Evolutionary conservation across 2,329 filamentous ascomycete genomes (phyloP).

Genomic region (Dactylonectria macrodidyma): DNA sequence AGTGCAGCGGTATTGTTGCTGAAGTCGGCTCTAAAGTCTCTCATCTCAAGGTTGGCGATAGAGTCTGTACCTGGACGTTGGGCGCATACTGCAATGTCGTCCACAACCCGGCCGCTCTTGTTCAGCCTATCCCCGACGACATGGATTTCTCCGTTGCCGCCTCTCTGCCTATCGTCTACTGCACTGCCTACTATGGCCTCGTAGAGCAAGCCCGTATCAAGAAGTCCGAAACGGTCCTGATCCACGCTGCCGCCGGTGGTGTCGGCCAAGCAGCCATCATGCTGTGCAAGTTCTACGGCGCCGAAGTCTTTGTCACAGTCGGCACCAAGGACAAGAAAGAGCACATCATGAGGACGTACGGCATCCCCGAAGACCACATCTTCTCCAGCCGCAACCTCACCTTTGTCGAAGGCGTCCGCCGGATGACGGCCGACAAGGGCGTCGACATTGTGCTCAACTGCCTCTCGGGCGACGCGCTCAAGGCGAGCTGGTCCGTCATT

Average conservation of each 20-base stretch:
- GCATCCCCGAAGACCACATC: slow-evolving; percentile 49
- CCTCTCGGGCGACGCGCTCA: slow-evolving; percentile 45
- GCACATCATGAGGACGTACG: slow-evolving; percentile 42
- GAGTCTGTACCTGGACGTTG: slow-evolving; percentile 21
- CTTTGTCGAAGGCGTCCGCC: slow-evolving; percentile 44
- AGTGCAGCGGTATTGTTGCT: slow-evolving; percentile 22
- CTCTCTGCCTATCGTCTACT: slow-evolving; percentile 17
- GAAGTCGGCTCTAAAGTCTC: slow-evolving; percentile 20
- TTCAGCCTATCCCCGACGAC: slow-evolving; percentile 18
- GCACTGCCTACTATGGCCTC: slow-evolving; percentile 18
- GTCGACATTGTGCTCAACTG: slow-evolving; percentile 51
- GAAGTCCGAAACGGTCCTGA: slow-evolving; percentile 46
- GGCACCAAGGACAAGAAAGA: slow-evolving; percentile 48
- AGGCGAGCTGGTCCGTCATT: slow-evolving; percentile 49
- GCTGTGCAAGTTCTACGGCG: slow-evolving; percentile 39
- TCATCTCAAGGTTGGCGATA: slow-evolving; percentile 21
- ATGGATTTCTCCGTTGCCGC: slow-evolving; percentile 15
- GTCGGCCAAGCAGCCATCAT: slow-evolving; percentile 50
- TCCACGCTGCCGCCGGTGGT: slow-evolving; percentile 38
- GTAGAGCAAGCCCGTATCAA: slow-evolving; percentile 23
- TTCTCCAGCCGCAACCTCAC: slow-evolving; percentile 46
- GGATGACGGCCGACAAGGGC: slow-evolving; percentile 42
- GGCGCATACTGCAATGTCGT: slow-evolving; percentile 9
- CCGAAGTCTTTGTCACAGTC: slow-evolving; percentile 51
- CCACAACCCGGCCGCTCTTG: slow-evolving; percentile 4